Evolutionary conservation across 345 rosid species (phyloP), one percentile per base, ranked within the genome.

Genomic region (Sonneratia caseolaris): DNA sequence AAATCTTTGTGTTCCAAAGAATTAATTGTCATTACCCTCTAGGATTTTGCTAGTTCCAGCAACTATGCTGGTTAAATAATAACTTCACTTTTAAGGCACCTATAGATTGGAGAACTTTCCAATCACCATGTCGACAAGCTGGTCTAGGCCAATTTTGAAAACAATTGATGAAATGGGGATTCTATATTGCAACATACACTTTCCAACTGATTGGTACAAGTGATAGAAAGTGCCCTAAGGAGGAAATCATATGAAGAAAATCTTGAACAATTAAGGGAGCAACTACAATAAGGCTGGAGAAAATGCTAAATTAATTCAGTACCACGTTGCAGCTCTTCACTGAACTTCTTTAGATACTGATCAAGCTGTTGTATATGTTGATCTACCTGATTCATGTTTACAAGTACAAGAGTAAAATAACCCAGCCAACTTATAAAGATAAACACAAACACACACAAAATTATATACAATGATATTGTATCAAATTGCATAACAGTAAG

Each of bases 361-460:
- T 95, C 99, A 64, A 92, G 95, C 76, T 88, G 96, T 68, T 92
- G 99, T 74, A 95, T 89, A 70, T 95, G 99, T 73, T 88, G 72
- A 82, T 95, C 99, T 65, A 95, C 99, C 99, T 95, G 92, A 86
- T 62, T 76, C 48, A 3, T 3, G 55, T 69, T 59, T 16, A 68
- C 68, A 70, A 1, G 7, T 36, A 68, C 48, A 47, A 13, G 14
- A 18, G 24, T 43, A 53, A 35, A 57, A 27, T 12, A 15, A 22
- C 1, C 0, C 32, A 72, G n/a, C 57, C 43, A 24, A 64, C 21
- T 37, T 37, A 43, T 53, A 53, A 4, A 53, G 59, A 53, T 21
- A 53, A 19, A 53, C 59, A 18, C 22, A 53, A 13, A 55, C 19
- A 57, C 12, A 7, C 5, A 10, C 35, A 19, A 3, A 15, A 16